phyloP scores from a whole-genome alignment of 2,329 filamentous ascomycete species.

The Pyricularia sp. region DNA sequence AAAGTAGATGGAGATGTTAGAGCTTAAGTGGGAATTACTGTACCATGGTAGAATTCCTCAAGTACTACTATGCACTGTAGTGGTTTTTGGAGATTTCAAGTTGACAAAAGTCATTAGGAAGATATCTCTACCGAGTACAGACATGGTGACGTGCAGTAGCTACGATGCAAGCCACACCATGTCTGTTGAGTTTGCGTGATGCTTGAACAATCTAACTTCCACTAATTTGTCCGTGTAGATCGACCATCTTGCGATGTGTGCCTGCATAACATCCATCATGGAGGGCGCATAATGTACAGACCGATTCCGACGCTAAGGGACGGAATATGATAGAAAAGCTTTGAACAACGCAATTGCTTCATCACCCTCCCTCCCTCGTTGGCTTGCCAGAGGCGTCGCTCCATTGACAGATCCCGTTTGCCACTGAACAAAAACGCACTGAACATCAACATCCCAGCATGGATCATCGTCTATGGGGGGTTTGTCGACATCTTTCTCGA shows the following conservation, averaged over 20 bases:
- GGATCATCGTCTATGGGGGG: too few species aligned
- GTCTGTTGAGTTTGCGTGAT: background rate
- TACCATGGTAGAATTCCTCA: too few species aligned
- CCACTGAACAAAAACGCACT: background rate
- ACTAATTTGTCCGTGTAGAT: background rate
- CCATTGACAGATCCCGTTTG: background rate
- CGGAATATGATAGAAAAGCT: background rate
- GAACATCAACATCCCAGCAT: background rate
- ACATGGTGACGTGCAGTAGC: background rate
- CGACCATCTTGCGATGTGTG: background rate
- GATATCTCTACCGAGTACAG: background rate
- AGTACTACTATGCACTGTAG: too few species aligned
- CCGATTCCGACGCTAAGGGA: background rate
- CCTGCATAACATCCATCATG: background rate
- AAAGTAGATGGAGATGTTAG: background rate
- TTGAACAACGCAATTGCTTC: background rate
- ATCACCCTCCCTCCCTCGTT: background rate
- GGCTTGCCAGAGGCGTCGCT: background rate
- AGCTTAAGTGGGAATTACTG: background rate
- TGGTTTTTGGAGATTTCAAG: too few species aligned
- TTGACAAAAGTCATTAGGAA: background rate
- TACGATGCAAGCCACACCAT: background rate
- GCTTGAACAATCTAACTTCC: background rate
- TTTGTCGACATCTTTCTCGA: background rate
- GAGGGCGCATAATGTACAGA: background rate